phyloP scores from a whole-genome alignment of 805 yeast genomes.

The Nakazawaea pomicola region DNA sequence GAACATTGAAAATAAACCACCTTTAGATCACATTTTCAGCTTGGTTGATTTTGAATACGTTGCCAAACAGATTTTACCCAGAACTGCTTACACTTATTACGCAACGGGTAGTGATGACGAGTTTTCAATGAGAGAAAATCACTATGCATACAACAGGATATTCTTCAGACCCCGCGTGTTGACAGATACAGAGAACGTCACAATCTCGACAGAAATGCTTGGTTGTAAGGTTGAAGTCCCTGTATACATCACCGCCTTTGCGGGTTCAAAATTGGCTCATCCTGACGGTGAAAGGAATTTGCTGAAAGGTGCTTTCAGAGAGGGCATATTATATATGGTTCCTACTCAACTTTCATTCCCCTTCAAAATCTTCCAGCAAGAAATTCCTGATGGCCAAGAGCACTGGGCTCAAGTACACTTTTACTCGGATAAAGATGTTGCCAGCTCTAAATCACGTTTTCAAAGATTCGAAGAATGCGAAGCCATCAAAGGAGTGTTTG shows the following conservation, averaged over 20 bases:
- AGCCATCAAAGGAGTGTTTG: constrained; percentile 65
- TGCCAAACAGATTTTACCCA: constrained; percentile 69
- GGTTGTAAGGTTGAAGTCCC: constrained; percentile 66
- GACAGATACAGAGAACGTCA: constrained; percentile 67
- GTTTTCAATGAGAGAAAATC: constrained; percentile 79
- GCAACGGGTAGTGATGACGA: constrained; percentile 89
- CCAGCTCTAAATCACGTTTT: constrained; percentile 47
- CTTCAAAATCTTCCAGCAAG: constrained; percentile 68
- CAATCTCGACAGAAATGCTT: constrained; percentile 58
- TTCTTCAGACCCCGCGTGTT: constrained; percentile 80
- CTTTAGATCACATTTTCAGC: constrained; percentile 60
- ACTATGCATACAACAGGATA: constrained; percentile 75
- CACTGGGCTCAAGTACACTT: constrained; percentile 86
- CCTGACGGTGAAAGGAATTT: constrained; percentile 82
- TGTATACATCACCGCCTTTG: constrained; percentile 86
- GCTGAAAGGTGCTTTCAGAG: constrained; percentile 64
- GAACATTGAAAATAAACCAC: constrained; percentile 51
- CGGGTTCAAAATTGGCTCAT: constrained; percentile 81
- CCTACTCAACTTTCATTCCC: constrained; percentile 83
- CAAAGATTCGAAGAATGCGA: constrained; percentile 53
- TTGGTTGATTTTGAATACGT: constrained; percentile 81
- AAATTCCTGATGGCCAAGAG: constrained; percentile 52
- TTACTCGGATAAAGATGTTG: constrained; percentile 51
- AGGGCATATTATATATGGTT: constrained; percentile 71
- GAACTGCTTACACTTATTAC: constrained; percentile 82